Evolutionary conservation across 352 stramenopile genomes (phyloP).

Genomic region (Globisporangium spiculum): DNA sequence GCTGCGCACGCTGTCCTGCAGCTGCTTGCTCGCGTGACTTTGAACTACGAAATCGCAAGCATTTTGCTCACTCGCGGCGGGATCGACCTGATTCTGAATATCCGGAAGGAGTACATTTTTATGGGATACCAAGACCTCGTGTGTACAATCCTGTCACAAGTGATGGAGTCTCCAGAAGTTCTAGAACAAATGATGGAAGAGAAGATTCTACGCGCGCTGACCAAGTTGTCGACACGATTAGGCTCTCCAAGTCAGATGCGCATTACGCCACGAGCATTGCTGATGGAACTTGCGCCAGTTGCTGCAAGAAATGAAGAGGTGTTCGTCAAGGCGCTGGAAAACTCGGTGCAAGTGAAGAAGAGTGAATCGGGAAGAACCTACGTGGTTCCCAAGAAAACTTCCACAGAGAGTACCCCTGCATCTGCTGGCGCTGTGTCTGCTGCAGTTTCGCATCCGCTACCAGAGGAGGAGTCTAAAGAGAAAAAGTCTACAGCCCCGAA

Average conservation of each 20-base stretch:
- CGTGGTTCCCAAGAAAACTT: conserved; percentile 41
- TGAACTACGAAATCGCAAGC: conserved; percentile 71
- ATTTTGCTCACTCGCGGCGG: conserved; percentile 51
- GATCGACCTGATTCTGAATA: conserved; percentile 56
- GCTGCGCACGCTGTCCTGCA: conserved; percentile 74
- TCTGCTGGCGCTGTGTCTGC: not conserved
- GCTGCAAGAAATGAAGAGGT: conserved; percentile 73
- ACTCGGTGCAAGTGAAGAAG: conserved; percentile 71
- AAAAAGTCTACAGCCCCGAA: conserved; percentile 35
- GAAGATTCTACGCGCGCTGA: conserved; percentile 74
- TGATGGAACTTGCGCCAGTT: conserved; percentile 75
- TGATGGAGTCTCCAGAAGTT: conserved; percentile 79
- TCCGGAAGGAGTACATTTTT: conserved; percentile 48
- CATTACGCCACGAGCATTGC: conserved; percentile 73
- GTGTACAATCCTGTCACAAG: conserved; percentile 61
- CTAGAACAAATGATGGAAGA: conserved; percentile 87
- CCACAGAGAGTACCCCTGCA: conserved; percentile 8
- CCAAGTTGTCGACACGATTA: conserved; percentile 71
- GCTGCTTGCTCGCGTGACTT: conserved; percentile 58
- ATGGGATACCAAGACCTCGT: conserved; percentile 74
- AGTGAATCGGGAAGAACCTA: conserved; percentile 80
- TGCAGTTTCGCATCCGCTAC: conserved; percentile 13
- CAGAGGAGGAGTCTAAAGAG: conserved; percentile 21
- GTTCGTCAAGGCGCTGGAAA: conserved; percentile 70
- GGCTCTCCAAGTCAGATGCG: conserved; percentile 72